A percentile compares a stretch with the other conserved stretches of the same genome.
These are phyloP conservation scores for Gracilaria gracilis DNA, from an alignment of 23 red algal species.

Conservation along the genomic window DNA sequence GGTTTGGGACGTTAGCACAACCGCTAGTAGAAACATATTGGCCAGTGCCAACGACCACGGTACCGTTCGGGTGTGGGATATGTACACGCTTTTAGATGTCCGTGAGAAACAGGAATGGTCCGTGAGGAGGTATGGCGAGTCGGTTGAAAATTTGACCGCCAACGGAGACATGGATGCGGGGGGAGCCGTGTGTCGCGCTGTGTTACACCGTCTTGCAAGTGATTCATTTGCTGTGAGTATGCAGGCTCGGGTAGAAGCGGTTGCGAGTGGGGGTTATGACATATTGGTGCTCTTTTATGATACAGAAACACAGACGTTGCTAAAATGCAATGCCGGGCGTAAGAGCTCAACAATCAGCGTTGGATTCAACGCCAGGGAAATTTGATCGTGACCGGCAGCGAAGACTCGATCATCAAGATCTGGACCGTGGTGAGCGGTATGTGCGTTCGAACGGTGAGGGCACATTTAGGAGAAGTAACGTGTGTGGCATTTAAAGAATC, in stretches of 20 bases:
- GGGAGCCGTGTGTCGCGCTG: conserved; percentile 11
- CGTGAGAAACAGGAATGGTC: not conserved
- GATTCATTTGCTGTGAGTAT: conserved; percentile 93
- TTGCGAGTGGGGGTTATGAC: conserved; percentile 94
- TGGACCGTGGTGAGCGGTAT: conserved; percentile 94
- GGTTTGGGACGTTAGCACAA: conserved; percentile 91
- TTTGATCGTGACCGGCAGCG: conserved; percentile 93
- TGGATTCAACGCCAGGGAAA: conserved; percentile 94
- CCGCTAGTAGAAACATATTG: conserved; percentile 74
- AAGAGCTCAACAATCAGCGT: conserved; percentile 80
- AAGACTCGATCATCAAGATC: conserved; percentile 96
- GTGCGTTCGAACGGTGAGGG: conserved; percentile 86
- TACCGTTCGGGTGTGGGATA: conserved; percentile 86
- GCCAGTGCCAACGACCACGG: conserved; percentile 86
- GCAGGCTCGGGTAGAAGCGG: conserved; percentile 80
- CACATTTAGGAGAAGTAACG: conserved; percentile 97
- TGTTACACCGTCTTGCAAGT: conserved; percentile 35
- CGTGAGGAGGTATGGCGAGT: conserved; percentile 14
- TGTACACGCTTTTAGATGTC: conserved; percentile 6
- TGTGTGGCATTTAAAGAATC: conserved; percentile 88
- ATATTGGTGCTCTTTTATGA: conserved; percentile 87
- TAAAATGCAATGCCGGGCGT: conserved; percentile 87
- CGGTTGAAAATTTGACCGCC: not conserved
- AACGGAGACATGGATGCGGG: not conserved
- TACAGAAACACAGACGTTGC: conserved; percentile 72